phyloP scores from a whole-genome alignment of 2,329 filamentous ascomycete species.

The Zymoseptoria ardabiliae region DNA sequence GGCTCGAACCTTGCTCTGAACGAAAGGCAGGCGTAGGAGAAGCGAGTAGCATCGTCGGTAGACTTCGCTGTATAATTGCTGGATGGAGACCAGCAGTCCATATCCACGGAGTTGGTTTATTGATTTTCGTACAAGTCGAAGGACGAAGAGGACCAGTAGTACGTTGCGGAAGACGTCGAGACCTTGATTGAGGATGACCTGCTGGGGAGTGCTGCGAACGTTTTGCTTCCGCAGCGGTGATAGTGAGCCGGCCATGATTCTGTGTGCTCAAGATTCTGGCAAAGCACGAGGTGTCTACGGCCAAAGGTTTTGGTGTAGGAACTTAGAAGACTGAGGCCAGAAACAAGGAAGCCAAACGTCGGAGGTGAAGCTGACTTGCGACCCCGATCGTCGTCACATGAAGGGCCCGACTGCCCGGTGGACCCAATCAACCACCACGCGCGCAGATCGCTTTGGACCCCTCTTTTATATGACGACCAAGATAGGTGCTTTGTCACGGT shows the following conservation, averaged over 20 bases:
- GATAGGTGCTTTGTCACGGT: no score
- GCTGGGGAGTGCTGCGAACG: conserved; percentile 14
- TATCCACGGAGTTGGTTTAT: conserved; percentile 84
- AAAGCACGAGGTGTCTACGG: no score
- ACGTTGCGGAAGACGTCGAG: conserved; percentile 61
- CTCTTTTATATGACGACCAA: no score
- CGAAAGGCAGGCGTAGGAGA: conserved; percentile 79
- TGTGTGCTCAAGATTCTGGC: background rate
- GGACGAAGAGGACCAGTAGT: conserved; percentile 78
- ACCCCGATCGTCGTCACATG: background rate
- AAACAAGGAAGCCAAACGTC: background rate
- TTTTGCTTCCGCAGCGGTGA: conserved; percentile 20
- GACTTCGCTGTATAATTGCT: conserved; percentile 64
- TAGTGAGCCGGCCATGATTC: conserved; percentile 1
- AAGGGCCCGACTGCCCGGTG: background rate
- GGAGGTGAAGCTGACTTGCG: background rate
- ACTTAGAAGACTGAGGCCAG: background rate
- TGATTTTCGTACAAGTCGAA: conserved; percentile 72
- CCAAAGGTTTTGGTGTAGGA: no score
- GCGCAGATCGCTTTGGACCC: background rate
- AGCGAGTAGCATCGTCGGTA: conserved; percentile 72
- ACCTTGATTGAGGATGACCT: conserved; percentile 20
- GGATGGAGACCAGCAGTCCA: conserved; percentile 70
- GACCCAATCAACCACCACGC: background rate
- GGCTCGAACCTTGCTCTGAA: conserved; percentile 75